A percentile compares a stretch with the other conserved stretches of the same genome.
These are phyloP conservation scores for Fusarium papillatum DNA, from an alignment of 2,329 filamentous ascomycete species.

Conservation along the genomic window DNA sequence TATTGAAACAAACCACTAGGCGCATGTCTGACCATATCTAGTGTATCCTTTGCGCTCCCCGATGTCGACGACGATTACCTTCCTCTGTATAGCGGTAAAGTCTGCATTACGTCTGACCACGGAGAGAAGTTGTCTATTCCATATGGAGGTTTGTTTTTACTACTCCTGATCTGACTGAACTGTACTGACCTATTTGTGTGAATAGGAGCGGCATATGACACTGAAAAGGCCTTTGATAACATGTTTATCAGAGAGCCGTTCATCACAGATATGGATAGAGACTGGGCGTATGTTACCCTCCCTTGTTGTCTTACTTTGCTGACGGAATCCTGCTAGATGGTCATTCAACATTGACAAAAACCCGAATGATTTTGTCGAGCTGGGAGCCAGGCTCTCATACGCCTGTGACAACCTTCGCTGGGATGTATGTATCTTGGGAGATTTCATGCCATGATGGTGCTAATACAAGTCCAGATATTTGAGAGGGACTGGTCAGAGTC, in stretches of 20 bases:
- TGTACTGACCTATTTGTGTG: not conserved
- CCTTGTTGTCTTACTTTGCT: not conserved
- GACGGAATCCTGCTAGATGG: slow-evolving; percentile 43
- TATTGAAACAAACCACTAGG: not conserved
- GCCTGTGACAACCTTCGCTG: slow-evolving; percentile 51
- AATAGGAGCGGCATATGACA: slow-evolving; percentile 52
- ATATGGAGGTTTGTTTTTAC: slow-evolving; percentile 50
- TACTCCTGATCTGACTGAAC: not conserved
- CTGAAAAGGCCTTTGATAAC: slow-evolving; percentile 53
- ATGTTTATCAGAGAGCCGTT: slow-evolving; percentile 51
- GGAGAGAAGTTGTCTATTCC: slow-evolving; percentile 57
- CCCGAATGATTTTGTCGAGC: slow-evolving; percentile 47
- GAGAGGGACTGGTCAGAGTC: slow-evolving; percentile 52
- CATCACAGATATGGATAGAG: slow-evolving; percentile 38
- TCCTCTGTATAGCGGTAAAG: slow-evolving; percentile 60
- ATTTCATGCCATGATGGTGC: not conserved
- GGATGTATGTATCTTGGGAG: slow-evolving; percentile 47
- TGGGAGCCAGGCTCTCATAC: slow-evolving; percentile 47
- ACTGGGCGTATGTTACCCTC: slow-evolving; percentile 39
- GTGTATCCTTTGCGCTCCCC: slow-evolving; percentile 48
- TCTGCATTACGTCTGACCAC: slow-evolving; percentile 55
- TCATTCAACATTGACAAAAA: slow-evolving; percentile 47
- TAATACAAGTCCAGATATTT: slow-evolving; percentile 50
- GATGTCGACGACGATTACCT: slow-evolving; percentile 50
- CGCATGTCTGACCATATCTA: slow-evolving; percentile 18